Base-by-base conservation (phyloP, 495 filamentous ascomycete species). In the Wilcoxina mikolae region DNA sequence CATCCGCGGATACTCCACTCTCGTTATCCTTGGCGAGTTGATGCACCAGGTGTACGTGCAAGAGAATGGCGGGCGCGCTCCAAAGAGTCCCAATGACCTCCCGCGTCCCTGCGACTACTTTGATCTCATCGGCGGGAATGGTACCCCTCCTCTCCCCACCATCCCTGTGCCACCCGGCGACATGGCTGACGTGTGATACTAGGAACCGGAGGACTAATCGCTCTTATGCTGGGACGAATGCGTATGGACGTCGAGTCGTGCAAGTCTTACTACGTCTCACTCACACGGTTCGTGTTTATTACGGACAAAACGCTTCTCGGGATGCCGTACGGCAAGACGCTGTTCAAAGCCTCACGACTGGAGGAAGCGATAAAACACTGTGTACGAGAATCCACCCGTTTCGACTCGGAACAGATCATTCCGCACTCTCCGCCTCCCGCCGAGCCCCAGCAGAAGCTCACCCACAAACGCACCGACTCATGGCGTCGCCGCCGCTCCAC, bases 31-130 rank as follows among this genome's bases (percentile, higher is more conserved):
- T 1, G 59, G 58, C 72, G 88, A 95, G 72, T 74, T 98, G 39
- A 98, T 98, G 79, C 77, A 86, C 60, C 82, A 86, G 58, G 71
- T 86, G 45, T 76, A 84, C 29, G 79, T 84, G 68, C 79, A 84
- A 68, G 73, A 84, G 29, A 43, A 66, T 43, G 81, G 94, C 65
- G 62, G 58, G 10, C 58, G 58, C 27, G 62, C 58, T 2, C 63
- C 63, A 17, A 47, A 49, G 54, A 85, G 94, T 51, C 79, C 85
- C 64, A 78, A 87, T 59, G 80, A 95, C 61, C 90, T 96, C 22
- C 91, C 93, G 24, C 95, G 94, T 61, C 91, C 91, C 57, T 94
- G 87, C 79, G 93, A 98, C 57, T 86, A 96, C 68, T 98, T 98
- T 71, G 91, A 98, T 70, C 74, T 98, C 53, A 98, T 98, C 57